A percentile compares a stretch with the other conserved stretches of the same genome.
phyloP scores from a whole-genome alignment of 139 green algal species.

The Yamagishiella unicocca region DNA sequence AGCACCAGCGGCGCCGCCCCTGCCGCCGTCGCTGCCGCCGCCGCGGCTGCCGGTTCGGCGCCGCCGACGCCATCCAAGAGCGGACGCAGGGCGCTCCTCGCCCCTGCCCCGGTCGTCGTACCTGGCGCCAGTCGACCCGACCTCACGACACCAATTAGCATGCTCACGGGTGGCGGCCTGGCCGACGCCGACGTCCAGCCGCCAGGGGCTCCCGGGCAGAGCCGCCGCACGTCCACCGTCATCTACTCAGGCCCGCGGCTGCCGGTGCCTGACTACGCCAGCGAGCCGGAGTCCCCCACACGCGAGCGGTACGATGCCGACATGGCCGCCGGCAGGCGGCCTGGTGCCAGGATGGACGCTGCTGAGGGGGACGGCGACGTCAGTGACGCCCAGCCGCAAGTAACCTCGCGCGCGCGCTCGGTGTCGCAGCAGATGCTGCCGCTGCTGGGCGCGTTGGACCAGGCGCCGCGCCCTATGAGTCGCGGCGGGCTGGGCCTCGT shows the following conservation, averaged over 20 bases:
- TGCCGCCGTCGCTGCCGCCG: background rate
- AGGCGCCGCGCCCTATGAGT: constrained; percentile 2
- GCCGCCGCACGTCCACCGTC: background rate
- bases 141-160: background rate
- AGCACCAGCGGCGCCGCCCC: background rate
- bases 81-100: background rate
- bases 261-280: background rate
- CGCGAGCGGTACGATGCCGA: background rate
- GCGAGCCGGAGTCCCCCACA: background rate
- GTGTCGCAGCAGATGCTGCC: background rate
- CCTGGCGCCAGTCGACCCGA: background rate
- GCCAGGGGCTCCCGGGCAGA: background rate
- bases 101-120: background rate
- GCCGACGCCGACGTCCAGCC: background rate
- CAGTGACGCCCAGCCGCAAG: too few relatives aligned
- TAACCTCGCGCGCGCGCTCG: background rate
- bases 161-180: constrained; percentile 12
- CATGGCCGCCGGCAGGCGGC: background rate
- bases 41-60: background rate
- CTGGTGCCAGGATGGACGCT: too few relatives aligned
- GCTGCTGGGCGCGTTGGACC: background rate
- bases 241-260: background rate
- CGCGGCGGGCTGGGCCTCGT: constrained; percentile 5
- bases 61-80: background rate
- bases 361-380: too few relatives aligned